These are phyloP conservation scores for Eutrema heterophyllum DNA, from an alignment of 345 rosid genomes.

Conservation along the genomic window DNA sequence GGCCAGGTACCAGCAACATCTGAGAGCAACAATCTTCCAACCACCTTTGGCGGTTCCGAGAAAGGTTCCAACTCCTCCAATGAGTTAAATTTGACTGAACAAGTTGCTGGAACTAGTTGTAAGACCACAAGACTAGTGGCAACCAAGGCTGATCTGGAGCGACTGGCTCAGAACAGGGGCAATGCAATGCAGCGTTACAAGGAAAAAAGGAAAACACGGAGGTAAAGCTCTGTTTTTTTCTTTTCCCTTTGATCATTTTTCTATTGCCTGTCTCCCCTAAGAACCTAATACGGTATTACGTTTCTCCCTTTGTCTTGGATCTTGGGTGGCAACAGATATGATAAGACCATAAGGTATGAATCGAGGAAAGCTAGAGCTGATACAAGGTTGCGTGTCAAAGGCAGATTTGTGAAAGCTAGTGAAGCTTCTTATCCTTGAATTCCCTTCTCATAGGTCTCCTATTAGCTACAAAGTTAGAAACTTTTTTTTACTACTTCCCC, in stretches of 20 bases:
- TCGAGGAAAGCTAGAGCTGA: conserved; percentile 97
- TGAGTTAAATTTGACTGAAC: conserved; percentile 40
- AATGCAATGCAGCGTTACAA: conserved; percentile 91
- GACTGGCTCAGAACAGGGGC: conserved; percentile 69
- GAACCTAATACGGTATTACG: not conserved
- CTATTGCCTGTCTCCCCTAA: not conserved
- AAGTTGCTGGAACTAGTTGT: conserved; percentile 31
- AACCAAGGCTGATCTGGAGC: conserved; percentile 54
- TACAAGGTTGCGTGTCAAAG: conserved; percentile 84
- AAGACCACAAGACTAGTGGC: conserved; percentile 36
- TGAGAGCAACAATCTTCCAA: conserved; percentile 48
- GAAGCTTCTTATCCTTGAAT: conserved; percentile 40
- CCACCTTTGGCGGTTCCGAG: conserved; percentile 37
- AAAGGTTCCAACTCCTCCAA: conserved; percentile 34
- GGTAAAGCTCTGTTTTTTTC: conserved; percentile 34
- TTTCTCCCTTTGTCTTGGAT: not conserved
- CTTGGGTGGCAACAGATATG: conserved; percentile 48
- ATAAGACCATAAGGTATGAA: conserved; percentile 89
- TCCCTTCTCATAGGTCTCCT: not conserved
- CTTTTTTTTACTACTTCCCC: not conserved
- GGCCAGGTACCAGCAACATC: conserved; percentile 48
- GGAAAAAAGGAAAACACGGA: conserved; percentile 84
- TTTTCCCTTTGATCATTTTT: not conserved
- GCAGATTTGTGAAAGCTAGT: conserved; percentile 84
- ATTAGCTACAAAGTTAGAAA: conserved; percentile 14